A percentile compares a stretch with the other conserved stretches of the same genome.
These are phyloP conservation scores for Thermomucor indicae-seudaticae DNA, from an alignment of 371 early-diverging fungal genomes.

Conservation along the genomic window DNA sequence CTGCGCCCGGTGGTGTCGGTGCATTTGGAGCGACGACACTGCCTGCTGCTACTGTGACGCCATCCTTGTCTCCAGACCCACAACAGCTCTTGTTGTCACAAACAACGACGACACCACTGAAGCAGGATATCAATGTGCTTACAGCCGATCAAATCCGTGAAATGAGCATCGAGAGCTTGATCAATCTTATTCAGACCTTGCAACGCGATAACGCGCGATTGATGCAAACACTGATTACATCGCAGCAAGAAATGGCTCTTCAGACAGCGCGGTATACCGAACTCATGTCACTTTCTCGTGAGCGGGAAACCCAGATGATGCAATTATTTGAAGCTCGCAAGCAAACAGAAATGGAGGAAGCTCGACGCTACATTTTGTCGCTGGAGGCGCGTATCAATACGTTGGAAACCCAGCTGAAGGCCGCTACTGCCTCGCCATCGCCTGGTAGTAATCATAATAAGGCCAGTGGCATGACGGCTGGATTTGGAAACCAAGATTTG, in stretches of 20 bases:
- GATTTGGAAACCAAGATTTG: constrained; percentile 19
- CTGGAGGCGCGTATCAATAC: constrained; percentile 25
- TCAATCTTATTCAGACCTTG: constrained; percentile 15
- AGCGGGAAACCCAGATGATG: constrained; percentile 9
- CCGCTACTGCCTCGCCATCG: constrained; percentile 1
- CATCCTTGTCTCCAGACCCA: background rate
- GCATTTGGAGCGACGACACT: too few species aligned
- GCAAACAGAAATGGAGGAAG: constrained; percentile 46
- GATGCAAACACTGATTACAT: constrained; percentile 5
- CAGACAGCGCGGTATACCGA: constrained; percentile 8
- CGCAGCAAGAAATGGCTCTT: constrained; percentile 12
- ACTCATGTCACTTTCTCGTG: constrained; percentile 5
- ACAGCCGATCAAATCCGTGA: constrained; percentile 3
- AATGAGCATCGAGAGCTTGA: constrained; percentile 16
- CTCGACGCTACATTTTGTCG: constrained; percentile 36
- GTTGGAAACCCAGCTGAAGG: constrained; percentile 11
- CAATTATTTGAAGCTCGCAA: constrained; percentile 37
- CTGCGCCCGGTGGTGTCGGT: too few species aligned
- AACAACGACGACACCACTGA: background rate
- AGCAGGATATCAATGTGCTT: background rate
- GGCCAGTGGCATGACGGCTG: constrained; percentile 12
- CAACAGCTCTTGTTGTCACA: background rate
- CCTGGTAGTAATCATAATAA: background rate
- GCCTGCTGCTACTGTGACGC: background rate
- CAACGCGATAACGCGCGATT: constrained; percentile 9